Conservation (phyloP, 768 basidiomycete species). For the Boletus eberwhitei region DNA sequence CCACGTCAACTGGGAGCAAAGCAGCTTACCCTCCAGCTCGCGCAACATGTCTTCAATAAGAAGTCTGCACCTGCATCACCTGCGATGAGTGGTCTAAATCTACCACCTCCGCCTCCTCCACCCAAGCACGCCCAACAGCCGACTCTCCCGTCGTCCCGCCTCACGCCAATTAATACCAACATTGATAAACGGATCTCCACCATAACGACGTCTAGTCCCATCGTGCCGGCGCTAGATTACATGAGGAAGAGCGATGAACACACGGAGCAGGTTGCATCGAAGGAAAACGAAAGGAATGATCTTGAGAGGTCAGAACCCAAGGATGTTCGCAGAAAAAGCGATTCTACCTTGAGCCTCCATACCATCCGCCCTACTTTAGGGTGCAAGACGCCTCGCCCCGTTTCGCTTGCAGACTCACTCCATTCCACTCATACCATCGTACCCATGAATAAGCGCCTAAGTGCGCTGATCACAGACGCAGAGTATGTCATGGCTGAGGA, state of each 20-base stretch:
- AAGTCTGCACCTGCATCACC: conserved; percentile 34
- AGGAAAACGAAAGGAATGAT: conserved; percentile 30
- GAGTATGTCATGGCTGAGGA: conserved; percentile 69
- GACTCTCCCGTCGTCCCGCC: conserved; percentile 21
- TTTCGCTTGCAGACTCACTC: conserved; percentile 74
- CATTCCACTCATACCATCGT: conserved; percentile 73
- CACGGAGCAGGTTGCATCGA: conserved; percentile 18
- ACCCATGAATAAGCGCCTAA: conserved; percentile 61
- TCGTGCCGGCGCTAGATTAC: conserved; percentile 56
- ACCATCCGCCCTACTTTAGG: conserved; percentile 60
- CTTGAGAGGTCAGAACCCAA: conserved; percentile 44
- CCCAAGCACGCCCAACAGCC: conserved; percentile 33
- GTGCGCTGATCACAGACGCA: conserved; percentile 63
- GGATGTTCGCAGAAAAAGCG: conserved; percentile 78
- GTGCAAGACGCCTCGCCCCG: conserved; percentile 59
- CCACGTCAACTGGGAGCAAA: conserved; percentile 29
- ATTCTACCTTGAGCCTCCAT: conserved; percentile 75
- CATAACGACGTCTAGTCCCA: conserved; percentile 51
- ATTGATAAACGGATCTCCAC: conserved; percentile 46
- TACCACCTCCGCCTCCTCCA: conserved; percentile 37
- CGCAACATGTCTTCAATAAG: conserved; percentile 47
- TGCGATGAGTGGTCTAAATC: conserved; percentile 27
- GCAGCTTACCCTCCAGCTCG: conserved; percentile 40
- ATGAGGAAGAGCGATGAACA: conserved; percentile 42
- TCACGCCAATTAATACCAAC: conserved; percentile 19